A percentile compares a stretch with the other conserved stretches of the same genome.
These are phyloP conservation scores for Fusarium mundagurra DNA, from an alignment of 2,329 filamentous ascomycete species.

Conservation along the genomic window DNA sequence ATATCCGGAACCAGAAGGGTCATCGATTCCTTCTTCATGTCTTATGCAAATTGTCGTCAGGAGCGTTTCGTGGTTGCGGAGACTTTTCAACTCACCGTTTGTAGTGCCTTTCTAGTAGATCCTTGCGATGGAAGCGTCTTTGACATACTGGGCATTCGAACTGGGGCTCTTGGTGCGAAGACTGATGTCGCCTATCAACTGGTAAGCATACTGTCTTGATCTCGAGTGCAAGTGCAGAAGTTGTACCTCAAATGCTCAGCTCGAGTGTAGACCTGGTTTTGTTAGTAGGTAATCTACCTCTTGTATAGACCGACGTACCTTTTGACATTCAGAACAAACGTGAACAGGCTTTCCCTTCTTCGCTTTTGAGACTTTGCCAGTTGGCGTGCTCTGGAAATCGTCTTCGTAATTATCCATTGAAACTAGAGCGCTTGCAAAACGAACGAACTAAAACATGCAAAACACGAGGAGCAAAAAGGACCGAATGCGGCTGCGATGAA, in stretches of 20 bases:
- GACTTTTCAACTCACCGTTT: background rate
- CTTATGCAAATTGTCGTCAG: background rate
- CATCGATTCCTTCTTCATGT: background rate
- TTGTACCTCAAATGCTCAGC: conserved; percentile 4
- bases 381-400: background rate
- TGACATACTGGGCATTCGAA: conserved; percentile 11
- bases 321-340: conserved; percentile 8
- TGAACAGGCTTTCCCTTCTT: conserved; percentile 17
- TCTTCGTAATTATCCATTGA: background rate
- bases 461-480: background rate
- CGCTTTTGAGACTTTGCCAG: conserved; percentile 10
- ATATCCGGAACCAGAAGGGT: background rate
- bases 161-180: conserved; percentile 6
- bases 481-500: background rate
- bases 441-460: background rate
- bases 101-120: conserved; percentile 13
- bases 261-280: background rate
- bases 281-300: background rate
- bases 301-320: rapidly evolving
- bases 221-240: background rate
- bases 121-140: conserved; percentile 2
- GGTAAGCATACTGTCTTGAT: background rate
- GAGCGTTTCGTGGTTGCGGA: no score
- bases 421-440: background rate
- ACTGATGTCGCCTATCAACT: background rate